These are phyloP conservation scores for Cardamine chenopodiifolia DNA, from an alignment of 345 rosid species.

Conservation along the genomic window DNA sequence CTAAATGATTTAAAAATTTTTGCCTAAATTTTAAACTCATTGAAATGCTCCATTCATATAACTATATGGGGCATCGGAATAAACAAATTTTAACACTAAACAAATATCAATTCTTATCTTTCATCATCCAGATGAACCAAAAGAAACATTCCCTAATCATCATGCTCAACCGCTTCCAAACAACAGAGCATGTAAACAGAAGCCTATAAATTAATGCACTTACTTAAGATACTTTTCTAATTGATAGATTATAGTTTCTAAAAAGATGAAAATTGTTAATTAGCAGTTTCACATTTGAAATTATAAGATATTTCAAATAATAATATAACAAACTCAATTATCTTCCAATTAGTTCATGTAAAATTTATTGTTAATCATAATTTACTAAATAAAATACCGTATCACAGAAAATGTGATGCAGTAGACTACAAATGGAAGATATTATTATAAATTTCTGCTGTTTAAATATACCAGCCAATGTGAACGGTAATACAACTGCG, in stretches of 20 bases:
- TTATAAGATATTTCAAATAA: no score
- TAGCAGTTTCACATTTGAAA: neutral
- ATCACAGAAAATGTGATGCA: neutral
- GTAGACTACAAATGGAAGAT: neutral
- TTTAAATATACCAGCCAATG: neutral
- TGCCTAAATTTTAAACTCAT: no score
- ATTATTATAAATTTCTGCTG: neutral
- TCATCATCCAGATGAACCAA: no score
- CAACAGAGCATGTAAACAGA: conserved; percentile 25
- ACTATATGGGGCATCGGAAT: no score
- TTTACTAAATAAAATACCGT: neutral
- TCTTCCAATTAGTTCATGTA: neutral
- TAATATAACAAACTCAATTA: no score
- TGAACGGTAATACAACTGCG: neutral
- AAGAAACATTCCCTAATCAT: no score
- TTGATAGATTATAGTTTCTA: no score
- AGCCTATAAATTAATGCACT: neutral
- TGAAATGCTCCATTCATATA: no score
- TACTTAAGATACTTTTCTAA: neutral
- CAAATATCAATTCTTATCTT: no score
- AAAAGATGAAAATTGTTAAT: no score
- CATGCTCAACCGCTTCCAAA: conserved; percentile 10
- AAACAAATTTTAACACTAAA: no score
- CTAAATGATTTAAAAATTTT: no score
- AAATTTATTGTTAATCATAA: neutral